These are phyloP conservation scores for Vinca minor DNA, from an alignment of 257 asterid species.

Conservation along the genomic window DNA sequence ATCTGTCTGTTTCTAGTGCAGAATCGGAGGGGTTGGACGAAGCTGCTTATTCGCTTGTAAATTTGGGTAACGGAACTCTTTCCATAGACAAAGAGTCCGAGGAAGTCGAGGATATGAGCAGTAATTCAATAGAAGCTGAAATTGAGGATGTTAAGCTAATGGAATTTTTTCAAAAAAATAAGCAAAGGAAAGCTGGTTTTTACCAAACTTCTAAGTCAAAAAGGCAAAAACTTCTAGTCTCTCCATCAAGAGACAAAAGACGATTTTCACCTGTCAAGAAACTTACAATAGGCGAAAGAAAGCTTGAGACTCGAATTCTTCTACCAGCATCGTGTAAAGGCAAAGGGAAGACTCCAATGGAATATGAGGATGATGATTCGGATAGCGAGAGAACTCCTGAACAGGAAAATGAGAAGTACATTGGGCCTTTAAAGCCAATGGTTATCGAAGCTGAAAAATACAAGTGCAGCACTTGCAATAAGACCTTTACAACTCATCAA, in stretches of 20 bases:
- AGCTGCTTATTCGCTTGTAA: slow-evolving; percentile 22
- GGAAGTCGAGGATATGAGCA: slow-evolving; percentile 6
- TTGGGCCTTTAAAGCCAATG: background rate
- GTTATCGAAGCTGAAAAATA: background rate
- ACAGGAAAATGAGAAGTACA: background rate
- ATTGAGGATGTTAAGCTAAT: background rate
- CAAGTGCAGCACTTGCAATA: slow-evolving; percentile 27
- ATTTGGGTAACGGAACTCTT: slow-evolving; percentile 12
- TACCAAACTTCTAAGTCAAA: background rate
- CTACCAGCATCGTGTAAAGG: background rate
- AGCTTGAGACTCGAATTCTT: background rate
- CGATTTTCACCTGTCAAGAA: background rate
- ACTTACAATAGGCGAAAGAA: slow-evolving; percentile 13
- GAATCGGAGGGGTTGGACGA: background rate
- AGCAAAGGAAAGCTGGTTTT: too few species aligned
- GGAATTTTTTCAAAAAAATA: too few species aligned
- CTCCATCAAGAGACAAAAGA: background rate
- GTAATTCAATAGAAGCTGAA: slow-evolving; percentile 1
- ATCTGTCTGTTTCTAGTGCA: background rate
- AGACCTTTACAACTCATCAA: slow-evolving; percentile 25
- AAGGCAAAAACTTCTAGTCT: background rate
- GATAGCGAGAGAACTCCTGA: slow-evolving; percentile 2
- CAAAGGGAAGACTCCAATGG: slow-evolving; percentile 1
- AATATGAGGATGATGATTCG: background rate
- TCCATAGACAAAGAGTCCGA: background rate